Evolutionary conservation across 495 filamentous ascomycete genomes (phyloP).

Genomic region (Elasticomyces elasticus): DNA sequence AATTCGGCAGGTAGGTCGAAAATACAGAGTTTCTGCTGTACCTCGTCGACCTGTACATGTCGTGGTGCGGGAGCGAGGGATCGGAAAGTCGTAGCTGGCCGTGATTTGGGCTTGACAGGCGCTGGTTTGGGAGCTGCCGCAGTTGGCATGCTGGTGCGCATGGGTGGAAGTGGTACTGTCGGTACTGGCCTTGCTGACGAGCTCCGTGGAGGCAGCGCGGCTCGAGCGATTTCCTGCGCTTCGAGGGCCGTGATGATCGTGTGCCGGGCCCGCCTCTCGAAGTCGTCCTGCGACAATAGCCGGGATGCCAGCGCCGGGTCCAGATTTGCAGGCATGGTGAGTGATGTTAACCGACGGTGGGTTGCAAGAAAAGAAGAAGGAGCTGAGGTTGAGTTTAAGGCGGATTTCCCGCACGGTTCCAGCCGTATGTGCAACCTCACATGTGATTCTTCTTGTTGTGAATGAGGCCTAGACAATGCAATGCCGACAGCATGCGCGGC

Average conservation of each 20-base stretch:
- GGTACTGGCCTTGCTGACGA: neutral
- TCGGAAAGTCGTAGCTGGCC: neutral
- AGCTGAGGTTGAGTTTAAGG: neutral
- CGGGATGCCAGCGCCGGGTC: neutral
- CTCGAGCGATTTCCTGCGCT: neutral
- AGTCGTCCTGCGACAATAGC: neutral
- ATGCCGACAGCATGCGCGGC: too few species aligned
- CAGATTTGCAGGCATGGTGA: neutral
- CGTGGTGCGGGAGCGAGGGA: neutral
- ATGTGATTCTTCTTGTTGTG: too few species aligned
- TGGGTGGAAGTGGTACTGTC: neutral
- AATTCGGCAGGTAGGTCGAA: slow-evolving; percentile 19
- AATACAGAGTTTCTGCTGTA: neutral
- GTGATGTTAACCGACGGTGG: neutral
- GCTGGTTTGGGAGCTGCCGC: neutral
- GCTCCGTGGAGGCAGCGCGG: neutral
- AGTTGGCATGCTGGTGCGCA: neutral
- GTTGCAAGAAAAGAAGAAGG: neutral
- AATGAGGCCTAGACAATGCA: too few species aligned
- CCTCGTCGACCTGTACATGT: neutral
- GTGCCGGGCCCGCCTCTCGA: neutral
- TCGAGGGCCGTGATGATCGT: neutral
- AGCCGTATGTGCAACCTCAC: too few species aligned
- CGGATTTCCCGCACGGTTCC: too few species aligned
- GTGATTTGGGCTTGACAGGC: neutral